Base-by-base conservation (phyloP, 352 stramenopile genomes). In the Globisporangium viniferum region DNA sequence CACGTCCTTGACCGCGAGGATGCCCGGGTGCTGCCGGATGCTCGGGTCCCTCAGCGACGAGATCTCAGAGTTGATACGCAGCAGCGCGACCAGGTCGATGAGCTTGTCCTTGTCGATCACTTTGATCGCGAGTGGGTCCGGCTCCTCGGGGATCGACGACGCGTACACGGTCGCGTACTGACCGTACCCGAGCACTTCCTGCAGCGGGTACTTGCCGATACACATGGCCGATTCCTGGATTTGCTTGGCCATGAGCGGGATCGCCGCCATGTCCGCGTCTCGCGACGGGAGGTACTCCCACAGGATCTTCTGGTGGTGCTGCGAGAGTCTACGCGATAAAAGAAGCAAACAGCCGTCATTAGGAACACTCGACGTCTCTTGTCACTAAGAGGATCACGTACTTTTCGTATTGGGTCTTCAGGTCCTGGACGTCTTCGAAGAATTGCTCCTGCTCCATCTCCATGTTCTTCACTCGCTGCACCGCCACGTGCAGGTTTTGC, bases 391-490 rank as follows among this genome's bases (percentile, higher is more conserved):
- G 31, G 31, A 33, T 33, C 31, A 27, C 68, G 53, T 49, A 72
- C 73, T 87, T 89, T 41, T 92, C 79, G 64, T 82, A 95, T 22
- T 93, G 81, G 5, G 58, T 60, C 69, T 94, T 91, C 74, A 95
- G 86, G 22, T 91, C 81, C 29, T 81, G 74, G 18, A 95, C 77
- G 54, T 93, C 80, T 59, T 91, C 78, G 36, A 91, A 73, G 77
- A 96, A 85, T 79, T 97, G 67, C 56, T 88, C 88, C 77, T 97
- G 70, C 68, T 96, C 86, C n/a, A 91, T 77, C 41, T 95, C 92
- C 60, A 95, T 77, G 49, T 85, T 79, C 62, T 92, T 82, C 36
- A 87, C 91, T 62, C 89, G 92, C 59, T 80, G 66, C 3, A 76
- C 66, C 0, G 79, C 80, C 20, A 81, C 74, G 5, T 77, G 55